Evolutionary conservation across 2,329 filamentous ascomycete species (phyloP), one percentile per base, ranked within the genome.

Genomic region (Hypoxylon sp.): DNA sequence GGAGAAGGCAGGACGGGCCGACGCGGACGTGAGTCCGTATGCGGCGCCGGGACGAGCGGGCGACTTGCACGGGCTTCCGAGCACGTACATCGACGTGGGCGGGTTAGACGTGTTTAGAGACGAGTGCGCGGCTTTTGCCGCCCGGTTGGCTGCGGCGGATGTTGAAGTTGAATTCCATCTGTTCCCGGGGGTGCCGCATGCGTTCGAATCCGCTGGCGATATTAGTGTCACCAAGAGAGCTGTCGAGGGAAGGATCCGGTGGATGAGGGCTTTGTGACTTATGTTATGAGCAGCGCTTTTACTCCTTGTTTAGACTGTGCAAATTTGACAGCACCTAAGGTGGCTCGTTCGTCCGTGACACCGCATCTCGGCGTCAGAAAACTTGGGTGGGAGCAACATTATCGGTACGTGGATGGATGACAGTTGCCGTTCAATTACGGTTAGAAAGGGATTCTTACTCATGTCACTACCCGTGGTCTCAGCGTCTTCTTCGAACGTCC

Each of bases 61-160:
- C 24, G 71, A 74, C 59, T 26, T 76, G 30, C 65, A 63, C 14
- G 70, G 71, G 4, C 57, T 76, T 28, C 73, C 74, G 1, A 63
- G 69, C 38, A 69, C 71, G 4, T 75, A 69, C 36, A 74, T 76
- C 11, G 73, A 76, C 7, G 68, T 74, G 3, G 71, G 74, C 3
- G 59, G 49, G 4, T 49, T 75, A 26, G 74, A 76, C 51, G 26
- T 75, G 6, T 75, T 76, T 22, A 60, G 58, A 26, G 60, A 71
- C 26, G 75, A 76, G 51, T 67, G 65, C 44, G 46, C 69, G 18
- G 54, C 64, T 38, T 75, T 70, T 28, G 72, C 72, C 14, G 32
- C 63, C 11, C 61, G 69, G 26, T 53, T 76, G 24, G 59, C 64
- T 12, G 63, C 57, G 1, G 73, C 67, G 4, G 65, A 71, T 50